Conservation (phyloP, 2,329 filamentous ascomycete genomes). For the Trichophyton simii region DNA sequence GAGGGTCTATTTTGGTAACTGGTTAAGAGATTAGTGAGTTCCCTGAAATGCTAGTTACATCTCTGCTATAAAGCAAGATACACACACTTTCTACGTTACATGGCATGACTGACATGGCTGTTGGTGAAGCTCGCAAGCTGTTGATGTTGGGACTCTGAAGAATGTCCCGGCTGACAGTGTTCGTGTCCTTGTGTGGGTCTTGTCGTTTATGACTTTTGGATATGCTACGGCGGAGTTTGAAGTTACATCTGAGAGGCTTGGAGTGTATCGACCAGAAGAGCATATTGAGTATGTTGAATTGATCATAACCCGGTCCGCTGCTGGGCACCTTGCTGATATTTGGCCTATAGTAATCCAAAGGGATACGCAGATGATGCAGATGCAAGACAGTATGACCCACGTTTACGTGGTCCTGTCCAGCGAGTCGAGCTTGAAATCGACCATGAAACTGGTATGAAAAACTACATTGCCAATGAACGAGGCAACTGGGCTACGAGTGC, state of each 20-base stretch:
- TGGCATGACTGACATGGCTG: neutral
- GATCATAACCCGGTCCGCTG: neutral
- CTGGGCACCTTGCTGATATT: constrained; percentile 42
- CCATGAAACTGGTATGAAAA: constrained; percentile 83
- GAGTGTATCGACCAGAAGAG: constrained; percentile 64
- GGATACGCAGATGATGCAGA: constrained; percentile 79
- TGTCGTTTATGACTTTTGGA: constrained; percentile 69
- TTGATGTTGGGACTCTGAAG: constrained; percentile 70
- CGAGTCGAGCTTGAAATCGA: constrained; percentile 62
- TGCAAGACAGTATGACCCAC: constrained; percentile 61
- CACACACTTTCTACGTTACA: neutral
- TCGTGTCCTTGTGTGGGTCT: constrained; percentile 65
- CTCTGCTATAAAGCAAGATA: neutral
- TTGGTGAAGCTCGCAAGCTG: constrained; percentile 52
- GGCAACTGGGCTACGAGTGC: constrained; percentile 82
- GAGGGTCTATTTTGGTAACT: constrained; percentile 75
- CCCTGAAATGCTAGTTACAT: neutral
- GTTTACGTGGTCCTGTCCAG: constrained; percentile 68
- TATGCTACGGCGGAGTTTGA: constrained; percentile 81
- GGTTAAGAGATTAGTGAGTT: constrained; percentile 61
- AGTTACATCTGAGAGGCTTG: constrained; percentile 66
- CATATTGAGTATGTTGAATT: constrained; percentile 34
- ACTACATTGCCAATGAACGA: constrained; percentile 88
- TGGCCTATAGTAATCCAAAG: constrained; percentile 50
- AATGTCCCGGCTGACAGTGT: constrained; percentile 67